Evolutionary conservation across 148 eudicot genomes (phyloP), one percentile per base, ranked within the genome.

Genomic region (Camellia sinensis): DNA sequence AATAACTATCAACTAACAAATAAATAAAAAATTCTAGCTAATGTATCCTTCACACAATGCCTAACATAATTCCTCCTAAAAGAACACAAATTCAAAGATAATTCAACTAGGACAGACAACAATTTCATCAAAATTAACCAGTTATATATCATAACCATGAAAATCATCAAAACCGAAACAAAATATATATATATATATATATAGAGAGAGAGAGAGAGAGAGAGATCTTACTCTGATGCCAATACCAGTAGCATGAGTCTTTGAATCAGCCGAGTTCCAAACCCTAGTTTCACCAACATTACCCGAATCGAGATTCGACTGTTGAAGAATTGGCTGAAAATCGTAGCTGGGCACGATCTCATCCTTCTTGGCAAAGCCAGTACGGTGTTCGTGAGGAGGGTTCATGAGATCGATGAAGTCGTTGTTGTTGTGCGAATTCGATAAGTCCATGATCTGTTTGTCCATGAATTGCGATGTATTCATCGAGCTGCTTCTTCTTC

Each of bases 401-500:
- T 29, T 29, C 37, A 29, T 29, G 67, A 95, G 87, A 89, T 93
- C 87, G 82, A 90, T 78, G 83, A 92, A 89, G 85, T 94, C 97
- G 73, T 15, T 84, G 73, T 41, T 77, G 66, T 11, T 79, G 56
- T 89, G 90, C 2, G 97, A 88, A 87, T 89, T 88, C 56, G 98
- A 88, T 71, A 93, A 90, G 86, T 95, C 98, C 98, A 95, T 95
- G 62, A 95, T 93, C 83, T 95, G 97, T 79, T 95, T 95, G 88
- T 95, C 98, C 97, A 91, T 93, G 72, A 84, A 95, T 79, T 84
- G 89, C 75, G 98, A 93, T 77, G 91, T 88, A 78, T 90, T 95
- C 98, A 93, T 95, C 88, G 86, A 73, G 53, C 63, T 61, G 11
- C 52, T 54, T 12, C 18, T 74, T 74, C 29, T 22, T 22, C 29